Percentiles rank a stretch among this genome's conserved stretches.
Evolutionary conservation across 192 early-diverging fungal species (phyloP).

Genomic region (Chytriomyces sp.): DNA sequence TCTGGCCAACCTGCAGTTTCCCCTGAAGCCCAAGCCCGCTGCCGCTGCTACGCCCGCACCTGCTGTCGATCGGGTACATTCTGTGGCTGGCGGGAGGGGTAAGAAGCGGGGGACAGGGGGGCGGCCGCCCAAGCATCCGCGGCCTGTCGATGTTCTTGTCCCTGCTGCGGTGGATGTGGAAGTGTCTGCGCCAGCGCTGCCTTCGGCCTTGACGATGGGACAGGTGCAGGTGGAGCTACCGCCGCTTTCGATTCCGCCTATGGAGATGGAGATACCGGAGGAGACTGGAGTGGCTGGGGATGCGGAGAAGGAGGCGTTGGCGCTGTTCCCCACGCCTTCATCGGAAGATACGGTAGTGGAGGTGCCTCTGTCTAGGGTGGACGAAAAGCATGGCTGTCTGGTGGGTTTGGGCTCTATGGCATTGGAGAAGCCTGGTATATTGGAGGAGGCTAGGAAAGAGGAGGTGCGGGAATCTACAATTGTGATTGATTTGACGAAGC

Average conservation of each 20-base stretch:
- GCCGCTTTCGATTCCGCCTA: not conserved
- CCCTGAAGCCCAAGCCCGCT: not conserved
- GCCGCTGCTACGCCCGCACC: not conserved
- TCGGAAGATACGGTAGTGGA: too few relatives aligned
- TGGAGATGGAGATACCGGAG: not conserved
- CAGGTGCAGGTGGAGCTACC: not conserved
- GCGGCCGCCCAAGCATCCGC: not conserved
- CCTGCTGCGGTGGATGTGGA: not conserved
- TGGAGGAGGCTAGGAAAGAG: too few relatives aligned
- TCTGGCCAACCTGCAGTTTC: not conserved
- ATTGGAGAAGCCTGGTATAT: too few relatives aligned
- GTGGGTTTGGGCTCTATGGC: too few relatives aligned
- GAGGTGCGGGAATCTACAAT: not conserved
- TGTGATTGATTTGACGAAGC: not conserved
- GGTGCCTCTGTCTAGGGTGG: too few relatives aligned
- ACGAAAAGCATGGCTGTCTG: too few relatives aligned
- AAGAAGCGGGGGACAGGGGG: not conserved
- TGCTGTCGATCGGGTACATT: not conserved
- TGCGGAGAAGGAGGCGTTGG: not conserved
- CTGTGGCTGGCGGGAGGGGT: not conserved
- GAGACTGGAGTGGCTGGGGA: not conserved
- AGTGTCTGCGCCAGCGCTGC: not conserved
- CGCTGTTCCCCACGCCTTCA: constrained; percentile 41
- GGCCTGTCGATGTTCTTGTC: not conserved
- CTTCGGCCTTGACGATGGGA: not conserved